Conservation (phyloP, 2,329 filamentous ascomycete species). For the Fusarium hostae region DNA sequence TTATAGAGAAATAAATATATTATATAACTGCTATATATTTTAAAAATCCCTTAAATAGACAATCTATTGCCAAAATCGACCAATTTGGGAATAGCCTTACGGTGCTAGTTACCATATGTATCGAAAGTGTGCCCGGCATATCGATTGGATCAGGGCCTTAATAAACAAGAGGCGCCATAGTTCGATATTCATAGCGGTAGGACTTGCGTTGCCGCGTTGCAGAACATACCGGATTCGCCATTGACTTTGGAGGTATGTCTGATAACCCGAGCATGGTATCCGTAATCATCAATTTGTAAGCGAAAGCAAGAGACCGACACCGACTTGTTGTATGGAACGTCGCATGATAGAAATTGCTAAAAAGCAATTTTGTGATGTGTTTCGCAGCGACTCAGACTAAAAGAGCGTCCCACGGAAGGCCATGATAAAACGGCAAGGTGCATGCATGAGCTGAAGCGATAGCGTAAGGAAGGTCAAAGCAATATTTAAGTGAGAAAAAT, state of each 20-base stretch:
- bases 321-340: neutral
- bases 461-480: neutral
- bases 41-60: no score
- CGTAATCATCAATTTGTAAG: neutral
- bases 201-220: slow-evolving; percentile 4
- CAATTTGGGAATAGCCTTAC: no score
- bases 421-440: slow-evolving; percentile 1
- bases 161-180: slow-evolving; percentile 6
- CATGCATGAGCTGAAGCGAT: slow-evolving; percentile 23
- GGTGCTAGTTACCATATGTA: no score
- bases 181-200: slow-evolving; percentile 1
- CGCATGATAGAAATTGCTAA: neutral
- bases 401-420: neutral
- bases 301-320: neutral
- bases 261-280: neutral
- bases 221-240: neutral
- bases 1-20: no score
- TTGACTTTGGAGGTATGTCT: slow-evolving; percentile 7
- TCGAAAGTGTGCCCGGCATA: no score
- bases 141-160: no score
- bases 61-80: no score
- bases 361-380: neutral
- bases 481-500: neutral
- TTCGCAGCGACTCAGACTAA: neutral
- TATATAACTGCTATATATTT: no score